Evolutionary conservation across 2,329 filamentous ascomycete genomes (phyloP), one percentile per base, ranked within the genome.

Genomic region (Atkinsonella hypoxylon): DNA sequence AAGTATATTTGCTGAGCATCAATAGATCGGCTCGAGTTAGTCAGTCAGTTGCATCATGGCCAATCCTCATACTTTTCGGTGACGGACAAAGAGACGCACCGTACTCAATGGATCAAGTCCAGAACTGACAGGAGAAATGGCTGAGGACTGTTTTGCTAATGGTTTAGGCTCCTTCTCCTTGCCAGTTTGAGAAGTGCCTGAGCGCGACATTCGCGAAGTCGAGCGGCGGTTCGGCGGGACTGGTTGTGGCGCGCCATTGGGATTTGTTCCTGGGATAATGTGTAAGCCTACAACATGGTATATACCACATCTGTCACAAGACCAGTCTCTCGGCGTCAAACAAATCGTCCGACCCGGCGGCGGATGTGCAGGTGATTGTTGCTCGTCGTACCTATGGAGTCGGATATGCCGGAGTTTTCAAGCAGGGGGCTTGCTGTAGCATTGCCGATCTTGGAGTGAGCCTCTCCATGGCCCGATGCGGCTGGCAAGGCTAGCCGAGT

Each of bases 101-200:
- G 61, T 69, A 53, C 67, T 69, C 48, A 70, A 55, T 20, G 67
- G 65, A 51, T 70, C 67, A 36, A 69, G 61, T n/a, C 64, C 62
- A 49, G 58, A 55, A 43, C 58, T 59, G 41, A 54, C 45, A 7
- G 61, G 54, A 39, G 59, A 55, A 51, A 56, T 56, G 12, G 60
- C 54, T 10, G 61, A 57, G 45, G 56, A 52, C 17, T 60, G 51
- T 55, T 60, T 64, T 34, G 58, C 55, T 31, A 58, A 49, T 39
- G 53, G 53, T 56, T 62, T 67, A 39, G 51, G 53, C 18, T 67
- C 59, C 50, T 56, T 61, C 32, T 63, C 67, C 50, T 63, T 68
- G 51, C 51, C 59, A 59, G 59, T 61, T 54, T 65, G 65, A 45
- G 81, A 81, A 59, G 82, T 83, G 59, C 81, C 84, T 49, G 82